phyloP scores from a whole-genome alignment of 345 rosid genomes.

The Lumnitzera racemosa region DNA sequence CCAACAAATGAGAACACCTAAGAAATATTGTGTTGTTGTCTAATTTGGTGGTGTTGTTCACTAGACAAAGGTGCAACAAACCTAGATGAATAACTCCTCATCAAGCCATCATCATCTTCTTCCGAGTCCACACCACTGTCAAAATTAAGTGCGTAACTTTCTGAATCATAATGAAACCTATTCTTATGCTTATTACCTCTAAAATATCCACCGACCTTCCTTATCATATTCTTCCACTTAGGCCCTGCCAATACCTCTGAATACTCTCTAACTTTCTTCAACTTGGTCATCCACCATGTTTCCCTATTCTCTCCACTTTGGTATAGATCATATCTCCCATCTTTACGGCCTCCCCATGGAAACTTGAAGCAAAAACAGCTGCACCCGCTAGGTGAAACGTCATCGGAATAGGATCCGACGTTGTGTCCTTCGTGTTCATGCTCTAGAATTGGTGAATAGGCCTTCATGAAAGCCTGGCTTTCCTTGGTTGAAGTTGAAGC shows the following conservation, averaged over 20 bases:
- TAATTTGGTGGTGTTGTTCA: neutral
- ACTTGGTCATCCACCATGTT: constrained; percentile 25
- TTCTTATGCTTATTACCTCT: constrained; percentile 15
- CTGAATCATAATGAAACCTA: constrained; percentile 35
- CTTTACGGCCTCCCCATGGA: constrained; percentile 5
- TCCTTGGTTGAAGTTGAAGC: constrained; percentile 7
- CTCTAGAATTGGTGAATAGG: constrained; percentile 23
- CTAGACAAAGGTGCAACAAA: constrained; percentile 14
- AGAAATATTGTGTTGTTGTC: too few species aligned
- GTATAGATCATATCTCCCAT: constrained; percentile 2
- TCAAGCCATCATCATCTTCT: constrained; percentile 26
- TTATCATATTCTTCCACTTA: constrained; percentile 42
- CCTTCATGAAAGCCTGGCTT: constrained; percentile 1
- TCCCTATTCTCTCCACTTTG: neutral
- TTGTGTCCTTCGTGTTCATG: constrained; percentile 20
- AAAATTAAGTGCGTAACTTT: constrained; percentile 57
- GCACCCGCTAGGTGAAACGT: constrained; percentile 15
- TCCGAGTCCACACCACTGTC: constrained; percentile 24
- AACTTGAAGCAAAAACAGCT: constrained; percentile 33
- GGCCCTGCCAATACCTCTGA: constrained; percentile 49
- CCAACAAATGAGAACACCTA: too few species aligned
- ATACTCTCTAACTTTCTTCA: constrained; percentile 34
- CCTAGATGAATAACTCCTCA: constrained; percentile 25
- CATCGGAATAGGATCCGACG: constrained; percentile 7
- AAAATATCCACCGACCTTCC: constrained; percentile 31